A percentile compares a stretch with the other conserved stretches of the same genome.
These are phyloP conservation scores for Boletus patriciae DNA, from an alignment of 768 basidiomycete species.

Conservation along the genomic window DNA sequence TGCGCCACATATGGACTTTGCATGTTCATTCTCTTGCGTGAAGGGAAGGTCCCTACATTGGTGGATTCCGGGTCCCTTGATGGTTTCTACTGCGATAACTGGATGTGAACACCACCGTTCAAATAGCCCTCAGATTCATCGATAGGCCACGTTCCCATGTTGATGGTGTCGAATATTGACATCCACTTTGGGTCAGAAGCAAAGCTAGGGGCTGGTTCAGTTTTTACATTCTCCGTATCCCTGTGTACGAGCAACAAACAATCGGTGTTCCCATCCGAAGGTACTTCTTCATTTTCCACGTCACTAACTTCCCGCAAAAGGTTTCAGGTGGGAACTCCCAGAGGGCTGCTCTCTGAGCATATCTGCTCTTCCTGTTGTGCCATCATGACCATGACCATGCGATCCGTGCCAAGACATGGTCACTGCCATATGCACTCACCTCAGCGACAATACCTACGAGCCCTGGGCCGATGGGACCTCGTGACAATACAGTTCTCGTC, in stretches of 20 bases:
- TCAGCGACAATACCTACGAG: too few relatives aligned
- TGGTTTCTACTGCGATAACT: not conserved
- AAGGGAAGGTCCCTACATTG: too few relatives aligned
- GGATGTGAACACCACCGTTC: not conserved
- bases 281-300: not conserved
- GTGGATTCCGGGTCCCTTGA: too few relatives aligned
- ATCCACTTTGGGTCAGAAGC: not conserved
- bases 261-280: not conserved
- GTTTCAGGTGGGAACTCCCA: conserved; percentile 1
- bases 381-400: too few relatives aligned
- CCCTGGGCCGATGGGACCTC: too few relatives aligned
- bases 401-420: not conserved
- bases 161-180: too few relatives aligned
- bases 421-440: not conserved
- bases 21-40: too few relatives aligned
- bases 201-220: too few relatives aligned
- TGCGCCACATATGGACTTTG: too few relatives aligned
- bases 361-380: not conserved
- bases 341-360: not conserved
- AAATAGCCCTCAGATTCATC: not conserved
- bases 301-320: not conserved
- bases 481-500: not conserved
- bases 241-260: not conserved
- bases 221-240: not conserved
- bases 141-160: not conserved